Base-by-base conservation (phyloP, 805 yeast genomes). In the Saturnispora quitensis region DNA sequence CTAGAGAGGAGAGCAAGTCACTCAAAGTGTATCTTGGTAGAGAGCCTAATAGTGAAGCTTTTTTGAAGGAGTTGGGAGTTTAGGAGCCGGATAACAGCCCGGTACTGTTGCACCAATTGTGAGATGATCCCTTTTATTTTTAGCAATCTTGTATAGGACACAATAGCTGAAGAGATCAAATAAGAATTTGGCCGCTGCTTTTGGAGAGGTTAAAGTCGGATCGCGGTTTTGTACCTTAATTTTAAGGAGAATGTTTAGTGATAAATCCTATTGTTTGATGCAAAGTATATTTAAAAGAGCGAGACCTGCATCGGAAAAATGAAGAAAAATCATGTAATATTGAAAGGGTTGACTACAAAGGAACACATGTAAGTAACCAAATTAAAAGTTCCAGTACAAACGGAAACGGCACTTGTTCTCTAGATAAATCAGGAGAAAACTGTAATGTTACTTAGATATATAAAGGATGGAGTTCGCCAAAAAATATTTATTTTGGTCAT, bases 31-130 rank as follows among this genome's bases (percentile, higher is more conserved):
- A 86, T 46, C 72, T 88, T 53, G 93, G 91, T 4, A 79, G 96
- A 65, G 76, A 80, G 60, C 95, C 95, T 48, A 79, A 76, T 59
- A 77, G 82, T 45, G 78, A 74, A 33, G 90, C 95, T 0, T 88
- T 88, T 70, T 71, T 86, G 57, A 58, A 75, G 58, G 95, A 86
- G 63, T 65, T 86, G 46, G 86, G 86, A 15, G 42, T 38, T 38
- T 38, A 18, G 12, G n/a, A 9, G 5, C 13, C 34, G 34, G 6
- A 31, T 31, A 10, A 31, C 13, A 31, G 34, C 13, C 5, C 15
- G 34, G 34, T 31, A 31, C 34, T 31, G 13, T 31, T 31, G 34
- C 15, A 31, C 34, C 15, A 31, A 31, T 12, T 31, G 34, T 31
- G 15, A 12, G 15, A 31, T 31, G 34, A 13, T 31, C 15, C 15